Percentiles rank a stretch among this genome's conserved stretches.
Conservation (phyloP, 805 yeast species). For the Helenozyma baotianmanensis region DNA sequence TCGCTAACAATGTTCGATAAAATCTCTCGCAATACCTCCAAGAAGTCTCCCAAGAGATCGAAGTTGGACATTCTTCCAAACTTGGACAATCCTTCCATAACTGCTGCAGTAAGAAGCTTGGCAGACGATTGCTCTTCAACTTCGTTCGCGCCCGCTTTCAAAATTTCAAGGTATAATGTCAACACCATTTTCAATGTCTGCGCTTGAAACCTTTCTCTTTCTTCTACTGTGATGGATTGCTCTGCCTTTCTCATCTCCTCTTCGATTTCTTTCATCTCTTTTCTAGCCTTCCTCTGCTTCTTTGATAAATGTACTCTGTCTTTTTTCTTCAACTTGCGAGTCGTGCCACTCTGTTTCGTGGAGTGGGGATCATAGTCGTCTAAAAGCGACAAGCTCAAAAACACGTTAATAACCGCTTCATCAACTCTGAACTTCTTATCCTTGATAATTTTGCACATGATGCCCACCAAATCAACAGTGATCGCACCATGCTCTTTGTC, state of each 20-base stretch:
- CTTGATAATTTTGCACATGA: conserved; percentile 64
- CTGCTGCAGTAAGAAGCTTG: conserved; percentile 64
- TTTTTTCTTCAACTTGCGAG: conserved; percentile 64
- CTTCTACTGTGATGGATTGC: conserved; percentile 79
- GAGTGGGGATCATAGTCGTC: conserved; percentile 70
- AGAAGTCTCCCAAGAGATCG: conserved; percentile 87
- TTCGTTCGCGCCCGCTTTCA: conserved; percentile 42
- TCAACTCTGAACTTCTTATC: conserved; percentile 76
- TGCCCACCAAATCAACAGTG: conserved; percentile 66
- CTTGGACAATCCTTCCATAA: conserved; percentile 84
- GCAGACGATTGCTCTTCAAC: conserved; percentile 43
- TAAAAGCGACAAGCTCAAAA: conserved; percentile 62
- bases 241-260: conserved; percentile 87
- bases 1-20: conserved; percentile 49
- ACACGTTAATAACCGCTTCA: conserved; percentile 71
- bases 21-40: conserved; percentile 83
- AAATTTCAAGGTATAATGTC: conserved; percentile 69
- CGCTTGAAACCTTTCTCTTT: conserved; percentile 80
- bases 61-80: conserved; percentile 91
- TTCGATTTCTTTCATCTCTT: conserved; percentile 82
- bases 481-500: conserved; percentile 79
- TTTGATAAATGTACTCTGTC: conserved; percentile 90
- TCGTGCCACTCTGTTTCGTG: conserved; percentile 35
- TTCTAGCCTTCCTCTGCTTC: conserved; percentile 80
- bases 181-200: conserved; percentile 73